These are phyloP conservation scores for Teratosphaeria epicoccoides DNA, from an alignment of 2,329 filamentous ascomycete species.

Conservation along the genomic window DNA sequence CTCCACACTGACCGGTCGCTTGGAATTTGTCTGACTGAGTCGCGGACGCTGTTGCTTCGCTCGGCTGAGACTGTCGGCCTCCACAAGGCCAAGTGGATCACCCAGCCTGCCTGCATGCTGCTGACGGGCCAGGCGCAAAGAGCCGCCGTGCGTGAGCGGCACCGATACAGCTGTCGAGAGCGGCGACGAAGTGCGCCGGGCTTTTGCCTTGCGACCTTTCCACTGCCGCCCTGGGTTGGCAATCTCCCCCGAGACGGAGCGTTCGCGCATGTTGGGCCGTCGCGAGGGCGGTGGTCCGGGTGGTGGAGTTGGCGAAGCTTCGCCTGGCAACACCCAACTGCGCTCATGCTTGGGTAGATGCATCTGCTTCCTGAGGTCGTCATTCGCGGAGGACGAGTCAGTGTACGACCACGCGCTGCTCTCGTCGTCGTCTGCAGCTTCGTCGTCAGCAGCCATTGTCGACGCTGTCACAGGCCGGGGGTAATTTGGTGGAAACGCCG, in stretches of 20 bases:
- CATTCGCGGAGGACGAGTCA: conserved; percentile 8
- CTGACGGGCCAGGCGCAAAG: background rate
- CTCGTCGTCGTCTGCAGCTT: conserved; percentile 7
- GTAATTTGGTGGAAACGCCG: conserved; percentile 19
- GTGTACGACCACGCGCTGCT: conserved; percentile 6
- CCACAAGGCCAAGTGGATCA: conserved; percentile 18
- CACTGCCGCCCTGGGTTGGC: conserved; percentile 6
- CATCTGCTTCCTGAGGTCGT: conserved; percentile 14
- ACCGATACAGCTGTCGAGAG: conserved; percentile 11
- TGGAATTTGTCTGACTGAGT: conserved; percentile 11
- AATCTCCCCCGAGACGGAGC: conserved; percentile 2
- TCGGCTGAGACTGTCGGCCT: conserved; percentile 20
- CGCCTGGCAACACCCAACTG: conserved; percentile 22
- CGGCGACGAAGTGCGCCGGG: conserved; percentile 17
- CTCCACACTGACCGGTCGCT: conserved; percentile 16
- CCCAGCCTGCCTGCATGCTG: conserved; percentile 10
- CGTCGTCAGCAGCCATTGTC: conserved; percentile 12
- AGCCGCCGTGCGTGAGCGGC: conserved; percentile 4
- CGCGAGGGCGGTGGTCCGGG: conserved; percentile 13
- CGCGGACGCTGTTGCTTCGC: conserved; percentile 8
- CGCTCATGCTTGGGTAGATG: conserved; percentile 21
- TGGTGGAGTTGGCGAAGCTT: conserved; percentile 27
- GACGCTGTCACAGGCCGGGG: conserved; percentile 21
- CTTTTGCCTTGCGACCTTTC: conserved; percentile 9
- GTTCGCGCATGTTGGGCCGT: conserved; percentile 4